A percentile compares a stretch with the other conserved stretches of the same genome.
Conservation (phyloP, 2,329 filamentous ascomycete genomes). For the Ophiostoma pallidulum region DNA sequence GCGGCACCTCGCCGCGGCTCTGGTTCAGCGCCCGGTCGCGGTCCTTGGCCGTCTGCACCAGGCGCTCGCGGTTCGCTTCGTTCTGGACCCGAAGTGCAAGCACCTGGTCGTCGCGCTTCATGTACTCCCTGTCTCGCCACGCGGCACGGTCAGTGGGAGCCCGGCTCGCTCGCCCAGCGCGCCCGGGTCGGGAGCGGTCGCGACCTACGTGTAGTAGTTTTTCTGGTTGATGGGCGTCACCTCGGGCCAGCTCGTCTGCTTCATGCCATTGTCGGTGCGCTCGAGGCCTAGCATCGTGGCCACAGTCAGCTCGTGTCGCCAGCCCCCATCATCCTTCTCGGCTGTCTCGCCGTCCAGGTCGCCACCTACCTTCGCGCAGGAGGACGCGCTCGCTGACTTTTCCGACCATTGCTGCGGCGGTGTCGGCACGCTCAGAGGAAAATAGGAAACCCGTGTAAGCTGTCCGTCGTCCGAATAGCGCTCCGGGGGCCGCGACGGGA, state of each 20-base stretch:
- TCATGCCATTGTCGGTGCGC: conserved; percentile 97
- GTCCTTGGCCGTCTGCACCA: conserved; percentile 80
- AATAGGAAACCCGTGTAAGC: not conserved
- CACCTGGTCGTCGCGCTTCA: conserved; percentile 96
- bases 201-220: conserved; percentile 92
- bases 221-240: conserved; percentile 96
- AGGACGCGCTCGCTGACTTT: conserved; percentile 58
- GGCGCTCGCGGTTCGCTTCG: conserved; percentile 74
- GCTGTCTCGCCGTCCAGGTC: not conserved
- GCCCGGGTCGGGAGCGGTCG: conserved; percentile 14
- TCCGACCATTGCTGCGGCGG: conserved; percentile 42
- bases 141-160: not conserved
- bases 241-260: conserved; percentile 86
- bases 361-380: conserved; percentile 49
- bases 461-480: not conserved
- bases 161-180: not conserved
- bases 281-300: conserved; percentile 64
- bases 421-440: not conserved
- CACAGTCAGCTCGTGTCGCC: too few species aligned
- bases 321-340: not conserved
- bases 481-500: not conserved
- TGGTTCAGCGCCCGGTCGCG: conserved; percentile 77
- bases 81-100: conserved; percentile 79
- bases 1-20: conserved; percentile 54
- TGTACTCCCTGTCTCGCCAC: conserved; percentile 65